Evolutionary conservation across 2,329 filamentous ascomycete genomes (phyloP), one percentile per base, ranked within the genome.

Genomic region (Colletotrichum sublineola): DNA sequence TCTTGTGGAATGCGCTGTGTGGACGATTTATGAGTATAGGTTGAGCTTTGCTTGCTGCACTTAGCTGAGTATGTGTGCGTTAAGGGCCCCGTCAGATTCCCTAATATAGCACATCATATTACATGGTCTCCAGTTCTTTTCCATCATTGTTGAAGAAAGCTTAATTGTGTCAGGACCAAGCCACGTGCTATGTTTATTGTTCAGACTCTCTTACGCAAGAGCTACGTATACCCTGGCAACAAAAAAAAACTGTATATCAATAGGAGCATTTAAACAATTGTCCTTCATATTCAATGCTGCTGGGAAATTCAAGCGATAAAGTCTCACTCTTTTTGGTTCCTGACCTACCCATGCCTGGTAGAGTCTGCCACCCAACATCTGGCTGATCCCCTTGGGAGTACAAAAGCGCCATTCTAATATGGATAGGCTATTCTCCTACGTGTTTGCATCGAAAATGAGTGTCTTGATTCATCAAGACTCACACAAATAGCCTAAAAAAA

Each of bases 61-160:
- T 52, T 2, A 24, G n/a, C 48, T 29, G 50, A 20, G 50, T 2
- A 33, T 6, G 3, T 18, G 29, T 20, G 15, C 50, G 29, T 18
- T 4, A 7, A 31, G 29, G 5, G 2, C 2, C 6, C 15, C 29
- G 2, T 20, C 7, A 20, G 20, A 18, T 8, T 9, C 29, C 3
- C 3, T 5, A 18, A 1, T 1, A 6, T 8, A 9, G 6, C 5
- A 29, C 6, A n/a, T 5, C 3, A 5, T 14, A 24, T 11, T 29
- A 4, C 50, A 18, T 18, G 6, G 1, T 18, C n/a, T 8, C 24
- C 3, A 11, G 12, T 8, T 2, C 24, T 52, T 6, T 31, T 15
- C 11, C 12, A 8, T 5, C 2, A 31, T 2, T 33, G 18, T 20
- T 33, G 29, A 18, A 18, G 6, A 20, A 33, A 18, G 5, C 5